These are phyloP conservation scores for Talaromyces atroroseus DNA, from an alignment of 2,329 filamentous ascomycete species.

Conservation along the genomic window DNA sequence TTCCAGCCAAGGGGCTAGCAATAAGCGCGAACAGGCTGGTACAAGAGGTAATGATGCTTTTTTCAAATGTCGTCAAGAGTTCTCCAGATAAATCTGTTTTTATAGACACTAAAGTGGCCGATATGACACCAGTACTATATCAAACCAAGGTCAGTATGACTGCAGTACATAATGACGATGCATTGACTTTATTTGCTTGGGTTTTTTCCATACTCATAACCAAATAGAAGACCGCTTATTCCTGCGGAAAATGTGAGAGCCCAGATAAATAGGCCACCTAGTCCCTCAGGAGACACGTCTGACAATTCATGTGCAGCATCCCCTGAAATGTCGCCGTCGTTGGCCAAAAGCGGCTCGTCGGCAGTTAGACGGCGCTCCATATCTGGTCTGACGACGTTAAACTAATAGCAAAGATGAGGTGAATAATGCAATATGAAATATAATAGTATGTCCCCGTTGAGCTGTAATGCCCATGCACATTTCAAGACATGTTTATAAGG, in stretches of 20 bases:
- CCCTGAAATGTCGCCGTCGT: not conserved
- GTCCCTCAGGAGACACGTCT: constrained; percentile 9
- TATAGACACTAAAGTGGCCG: constrained; percentile 54
- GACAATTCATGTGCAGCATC: not conserved
- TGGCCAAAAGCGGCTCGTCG: constrained; percentile 11
- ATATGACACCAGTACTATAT: constrained; percentile 55
- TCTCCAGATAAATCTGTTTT: constrained; percentile 48
- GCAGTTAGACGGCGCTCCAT: constrained; percentile 6
- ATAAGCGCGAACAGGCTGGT: constrained; percentile 55
- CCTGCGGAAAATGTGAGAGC: constrained; percentile 53
- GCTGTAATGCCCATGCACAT: not conserved
- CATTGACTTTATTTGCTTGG: not conserved
- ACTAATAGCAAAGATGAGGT: not conserved
- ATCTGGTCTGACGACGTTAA: not conserved
- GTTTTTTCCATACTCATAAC: constrained; percentile 48
- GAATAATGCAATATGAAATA: not conserved
- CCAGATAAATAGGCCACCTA: constrained; percentile 48
- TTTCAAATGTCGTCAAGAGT: constrained; percentile 49
- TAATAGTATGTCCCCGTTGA: not conserved
- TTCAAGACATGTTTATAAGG: not conserved
- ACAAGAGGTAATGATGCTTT: constrained; percentile 53
- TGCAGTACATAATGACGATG: too few relatives aligned
- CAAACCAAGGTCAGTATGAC: not conserved
- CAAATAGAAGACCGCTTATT: constrained; percentile 55
- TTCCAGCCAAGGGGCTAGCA: constrained; percentile 50